phyloP scores from a whole-genome alignment of 2,329 filamentous ascomycete genomes.

The Cephalotrichum gorgonifer region DNA sequence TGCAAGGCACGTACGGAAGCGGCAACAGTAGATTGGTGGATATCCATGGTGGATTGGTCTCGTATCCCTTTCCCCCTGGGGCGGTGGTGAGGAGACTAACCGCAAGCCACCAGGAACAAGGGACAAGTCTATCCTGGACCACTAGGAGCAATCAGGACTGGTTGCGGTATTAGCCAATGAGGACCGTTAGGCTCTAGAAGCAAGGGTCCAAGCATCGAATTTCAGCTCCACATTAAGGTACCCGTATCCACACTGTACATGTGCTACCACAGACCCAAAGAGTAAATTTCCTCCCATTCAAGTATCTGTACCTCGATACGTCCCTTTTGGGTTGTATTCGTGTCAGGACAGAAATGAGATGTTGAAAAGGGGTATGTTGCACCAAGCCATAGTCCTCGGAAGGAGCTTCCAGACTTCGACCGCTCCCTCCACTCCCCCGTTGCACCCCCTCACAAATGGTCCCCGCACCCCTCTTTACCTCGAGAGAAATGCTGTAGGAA shows the following conservation, averaged over 20 bases:
- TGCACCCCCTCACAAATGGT: no score
- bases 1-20: no score
- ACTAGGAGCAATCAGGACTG: neutral
- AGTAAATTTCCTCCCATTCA: no score
- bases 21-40: neutral
- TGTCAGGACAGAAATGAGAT: neutral
- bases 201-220: neutral
- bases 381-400: neutral
- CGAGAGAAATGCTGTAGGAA: no score
- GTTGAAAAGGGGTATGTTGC: neutral
- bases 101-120: neutral
- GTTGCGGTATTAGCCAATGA: slow-evolving; percentile 1
- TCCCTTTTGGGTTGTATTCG: neutral
- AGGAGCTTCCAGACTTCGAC: neutral
- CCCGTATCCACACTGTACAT: no score
- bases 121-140: no score
- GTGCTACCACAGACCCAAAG: neutral
- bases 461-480: no score
- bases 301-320: neutral
- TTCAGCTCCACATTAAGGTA: neutral
- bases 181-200: neutral
- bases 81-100: neutral
- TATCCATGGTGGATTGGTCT: neutral
- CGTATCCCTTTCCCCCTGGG: neutral
- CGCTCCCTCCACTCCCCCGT: no score